phyloP scores from a whole-genome alignment of 352 stramenopile species.

The Phytophthora fragariae region DNA sequence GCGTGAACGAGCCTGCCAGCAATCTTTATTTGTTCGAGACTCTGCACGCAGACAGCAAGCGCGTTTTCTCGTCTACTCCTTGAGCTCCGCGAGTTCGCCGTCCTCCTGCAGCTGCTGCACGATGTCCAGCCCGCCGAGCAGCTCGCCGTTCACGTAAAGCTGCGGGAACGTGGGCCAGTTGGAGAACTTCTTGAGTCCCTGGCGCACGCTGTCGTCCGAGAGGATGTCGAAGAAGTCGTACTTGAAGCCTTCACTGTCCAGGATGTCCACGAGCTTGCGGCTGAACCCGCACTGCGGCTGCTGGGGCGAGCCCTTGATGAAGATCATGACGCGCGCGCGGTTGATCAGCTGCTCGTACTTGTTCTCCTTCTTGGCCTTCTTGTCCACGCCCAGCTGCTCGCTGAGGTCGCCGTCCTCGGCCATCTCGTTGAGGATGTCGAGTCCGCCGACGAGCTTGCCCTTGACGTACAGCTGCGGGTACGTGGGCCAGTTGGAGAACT shows the following conservation, averaged over 20 bases:
- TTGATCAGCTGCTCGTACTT: conserved; percentile 93
- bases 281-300: conserved; percentile 97
- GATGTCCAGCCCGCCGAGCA: conserved; percentile 98
- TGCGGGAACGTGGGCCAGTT: conserved; percentile 99
- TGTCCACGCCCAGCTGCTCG: conserved; percentile 90
- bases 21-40: conserved; percentile 19
- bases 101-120: conserved; percentile 96
- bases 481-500: conserved; percentile 97
- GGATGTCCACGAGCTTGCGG: conserved; percentile 93
- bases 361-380: conserved; percentile 88
- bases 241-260: conserved; percentile 89
- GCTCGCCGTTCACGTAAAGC: conserved; percentile 97
- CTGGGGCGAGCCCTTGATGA: conserved; percentile 97
- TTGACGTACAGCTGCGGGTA: conserved; percentile 98
- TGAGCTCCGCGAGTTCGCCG: conserved; percentile 81
- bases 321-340: conserved; percentile 95
- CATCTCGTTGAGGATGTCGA: conserved; percentile 97
- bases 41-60: neutral
- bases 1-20: conserved; percentile 3
- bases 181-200: conserved; percentile 97
- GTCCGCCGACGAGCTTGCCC: conserved; percentile 93
- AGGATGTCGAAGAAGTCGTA: conserved; percentile 99
- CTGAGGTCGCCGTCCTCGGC: conserved; percentile 89
- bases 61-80: conserved; percentile 54
- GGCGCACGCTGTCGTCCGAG: conserved; percentile 95